Base-by-base conservation (phyloP, 225 moss, liverwort and hornwort species). In the Anthoceros angustus region DNA sequence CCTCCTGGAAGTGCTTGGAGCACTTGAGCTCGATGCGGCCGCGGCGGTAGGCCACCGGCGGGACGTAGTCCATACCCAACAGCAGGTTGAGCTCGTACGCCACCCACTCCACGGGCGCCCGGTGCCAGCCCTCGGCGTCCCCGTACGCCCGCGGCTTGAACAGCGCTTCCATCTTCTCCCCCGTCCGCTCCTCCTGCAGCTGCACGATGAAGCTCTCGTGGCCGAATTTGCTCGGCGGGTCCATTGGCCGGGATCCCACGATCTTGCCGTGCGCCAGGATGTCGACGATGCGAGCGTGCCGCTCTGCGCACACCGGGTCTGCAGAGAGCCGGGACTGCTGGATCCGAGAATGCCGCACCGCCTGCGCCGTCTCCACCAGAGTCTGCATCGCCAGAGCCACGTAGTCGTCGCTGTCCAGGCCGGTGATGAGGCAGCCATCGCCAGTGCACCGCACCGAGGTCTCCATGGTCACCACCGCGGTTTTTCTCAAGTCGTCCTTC, bases 61-160 rank as follows among this genome's bases (percentile, higher is more conserved):
- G 76, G 21, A 76, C 72, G 12, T 68, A 68, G 60, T 76, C 76
- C 76, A 76, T 76, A 39, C 76, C 76, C 60, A 76, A 25, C 68
- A 76, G 71, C 8, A 72, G 65, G 68, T 76, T 76, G 42, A 76
- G 69, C 69, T 76, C 71, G 40, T 76, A 76, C 18, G 76, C 76
- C 12, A 76, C 76, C 42, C 61, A 61, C 43, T 76, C 76, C 41
- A 76, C 72, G 55, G 76, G 64, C 42, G 76, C 72, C 42, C 76
- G 72, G 64, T 76, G 76, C 76, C 76, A 76, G 42, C 72, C 76
- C 64, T 72, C 71, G 9, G 76, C 76, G 72, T 72, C 63, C 40
- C 76, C 76, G 39, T 76, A 64, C 15, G 69, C 69, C 41, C 76
- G 71, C 25, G 76, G 72, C 64, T 76, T 76, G 76, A 71, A 76